These are phyloP conservation scores for Pichia sp. DNA, from an alignment of 1,139 yeast species.

Conservation along the genomic window DNA sequence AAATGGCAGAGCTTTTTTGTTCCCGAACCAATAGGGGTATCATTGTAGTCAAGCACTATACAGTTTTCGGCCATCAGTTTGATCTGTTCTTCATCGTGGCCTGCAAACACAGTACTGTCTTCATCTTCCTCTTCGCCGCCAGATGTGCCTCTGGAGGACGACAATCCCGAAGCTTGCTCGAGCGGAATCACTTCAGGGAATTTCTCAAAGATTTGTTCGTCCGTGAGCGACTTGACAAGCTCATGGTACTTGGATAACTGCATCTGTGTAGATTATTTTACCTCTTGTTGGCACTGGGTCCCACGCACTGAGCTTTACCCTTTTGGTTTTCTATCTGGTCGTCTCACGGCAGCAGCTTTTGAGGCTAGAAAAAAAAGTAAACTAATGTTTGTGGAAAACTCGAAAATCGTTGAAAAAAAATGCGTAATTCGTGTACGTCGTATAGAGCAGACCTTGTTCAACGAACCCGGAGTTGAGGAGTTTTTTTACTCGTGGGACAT, in stretches of 20 bases:
- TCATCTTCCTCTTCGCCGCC: slow-evolving; percentile 26
- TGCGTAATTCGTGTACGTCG: background rate
- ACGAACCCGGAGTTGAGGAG: no score
- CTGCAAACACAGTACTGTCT: slow-evolving; percentile 47
- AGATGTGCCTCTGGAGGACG: slow-evolving; percentile 32
- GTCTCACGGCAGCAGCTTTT: background rate
- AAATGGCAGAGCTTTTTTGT: slow-evolving; percentile 90
- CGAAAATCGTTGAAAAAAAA: background rate
- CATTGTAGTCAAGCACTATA: slow-evolving; percentile 85
- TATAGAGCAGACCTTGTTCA: background rate
- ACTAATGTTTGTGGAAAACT: background rate
- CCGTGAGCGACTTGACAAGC: slow-evolving; percentile 45
- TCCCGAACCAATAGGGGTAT: slow-evolving; percentile 85
- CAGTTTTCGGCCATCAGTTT: slow-evolving; percentile 95
- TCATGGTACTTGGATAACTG: slow-evolving; percentile 37
- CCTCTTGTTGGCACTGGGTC: background rate
- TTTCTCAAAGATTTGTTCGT: slow-evolving; percentile 46
- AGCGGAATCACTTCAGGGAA: slow-evolving; percentile 66
- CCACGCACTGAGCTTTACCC: background rate
- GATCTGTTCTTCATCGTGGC: slow-evolving; percentile 93
- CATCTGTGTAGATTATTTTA: background rate
- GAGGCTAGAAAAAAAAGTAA: background rate
- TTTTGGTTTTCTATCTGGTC: background rate
- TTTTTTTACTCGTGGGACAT: no score
- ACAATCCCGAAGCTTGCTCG: slow-evolving; percentile 44